These are phyloP conservation scores for Peronosclerospora sorghi DNA, from an alignment of 352 stramenopile genomes.

Conservation along the genomic window DNA sequence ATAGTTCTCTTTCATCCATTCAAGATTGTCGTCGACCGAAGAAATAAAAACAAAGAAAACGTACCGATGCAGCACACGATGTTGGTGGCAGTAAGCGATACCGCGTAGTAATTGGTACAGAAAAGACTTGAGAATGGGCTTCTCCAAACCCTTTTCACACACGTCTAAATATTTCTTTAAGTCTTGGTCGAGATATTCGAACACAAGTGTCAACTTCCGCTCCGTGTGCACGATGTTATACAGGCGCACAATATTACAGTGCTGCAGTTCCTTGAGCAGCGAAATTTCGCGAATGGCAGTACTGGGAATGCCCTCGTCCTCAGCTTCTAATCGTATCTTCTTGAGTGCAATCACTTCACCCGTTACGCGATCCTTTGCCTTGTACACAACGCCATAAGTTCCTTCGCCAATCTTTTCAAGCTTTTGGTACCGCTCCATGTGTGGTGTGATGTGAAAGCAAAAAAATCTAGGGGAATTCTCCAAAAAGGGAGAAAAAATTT, in stretches of 20 bases:
- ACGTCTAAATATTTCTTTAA: constrained; percentile 99
- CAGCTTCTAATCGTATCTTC: constrained; percentile 98
- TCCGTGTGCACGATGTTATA: constrained; percentile 99
- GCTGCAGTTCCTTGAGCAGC: constrained; percentile 94
- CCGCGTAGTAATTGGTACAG: constrained; percentile 98
- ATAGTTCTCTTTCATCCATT: not conserved
- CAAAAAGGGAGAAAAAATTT: no score
- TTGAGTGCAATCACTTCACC: constrained; percentile 99
- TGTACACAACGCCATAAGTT: constrained; percentile 99
- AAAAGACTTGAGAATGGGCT: constrained; percentile 91
- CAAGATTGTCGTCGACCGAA: not conserved
- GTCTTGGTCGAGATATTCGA: constrained; percentile 99
- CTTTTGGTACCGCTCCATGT: constrained; percentile 90
- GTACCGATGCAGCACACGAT: constrained; percentile 88
- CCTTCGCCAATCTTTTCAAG: constrained; percentile 96
- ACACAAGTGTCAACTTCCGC: constrained; percentile 98
- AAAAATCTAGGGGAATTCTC: no score
- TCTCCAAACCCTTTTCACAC: constrained; percentile 94
- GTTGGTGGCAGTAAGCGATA: constrained; percentile 99
- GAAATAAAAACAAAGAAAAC: constrained; percentile 4
- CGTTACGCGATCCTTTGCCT: constrained; percentile 92
- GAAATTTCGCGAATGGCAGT: constrained; percentile 98
- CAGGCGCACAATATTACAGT: constrained; percentile 97
- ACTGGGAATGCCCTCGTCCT: constrained; percentile 96
- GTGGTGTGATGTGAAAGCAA: constrained; percentile 4